A percentile compares a stretch with the other conserved stretches of the same genome.
phyloP scores from a whole-genome alignment of 352 stramenopile species.

The Phytophthora macrochlamydospora region DNA sequence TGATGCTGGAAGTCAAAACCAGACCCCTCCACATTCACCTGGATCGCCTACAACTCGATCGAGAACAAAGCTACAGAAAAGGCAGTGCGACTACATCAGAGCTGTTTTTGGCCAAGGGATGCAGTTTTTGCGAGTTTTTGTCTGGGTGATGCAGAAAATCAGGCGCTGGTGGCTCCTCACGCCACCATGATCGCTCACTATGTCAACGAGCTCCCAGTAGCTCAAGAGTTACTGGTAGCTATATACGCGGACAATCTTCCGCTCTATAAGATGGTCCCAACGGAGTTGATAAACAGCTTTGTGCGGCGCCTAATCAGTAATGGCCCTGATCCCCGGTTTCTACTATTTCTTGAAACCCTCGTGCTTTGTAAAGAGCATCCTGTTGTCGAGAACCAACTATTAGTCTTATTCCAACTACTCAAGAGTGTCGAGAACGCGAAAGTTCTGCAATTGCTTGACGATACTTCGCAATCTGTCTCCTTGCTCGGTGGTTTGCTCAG shows the following conservation, averaged over 20 bases:
- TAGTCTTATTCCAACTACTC: conserved; percentile 73
- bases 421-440: conserved; percentile 59
- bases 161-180: conserved; percentile 51
- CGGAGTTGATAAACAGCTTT: conserved; percentile 63
- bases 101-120: conserved; percentile 61
- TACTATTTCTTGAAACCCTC: conserved; percentile 67
- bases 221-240: conserved; percentile 60
- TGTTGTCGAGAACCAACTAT: conserved; percentile 65
- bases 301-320: conserved; percentile 47
- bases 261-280: conserved; percentile 62
- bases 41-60: conserved; percentile 31
- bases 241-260: conserved; percentile 54
- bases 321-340: conserved; percentile 50
- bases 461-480: conserved; percentile 28
- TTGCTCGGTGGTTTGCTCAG: conserved; percentile 43
- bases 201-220: conserved; percentile 56
- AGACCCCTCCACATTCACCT: conserved; percentile 13
- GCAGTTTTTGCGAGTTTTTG: conserved; percentile 63
- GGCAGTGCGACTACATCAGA: conserved; percentile 59
- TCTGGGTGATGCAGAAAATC: conserved; percentile 48
- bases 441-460: conserved; percentile 64
- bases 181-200: conserved; percentile 58
- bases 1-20: conserved; percentile 17
- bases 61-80: conserved; percentile 42
- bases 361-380: conserved; percentile 65